These are phyloP conservation scores for Phytophthora nicotianae DNA, from an alignment of 352 stramenopile species.

Conservation along the genomic window DNA sequence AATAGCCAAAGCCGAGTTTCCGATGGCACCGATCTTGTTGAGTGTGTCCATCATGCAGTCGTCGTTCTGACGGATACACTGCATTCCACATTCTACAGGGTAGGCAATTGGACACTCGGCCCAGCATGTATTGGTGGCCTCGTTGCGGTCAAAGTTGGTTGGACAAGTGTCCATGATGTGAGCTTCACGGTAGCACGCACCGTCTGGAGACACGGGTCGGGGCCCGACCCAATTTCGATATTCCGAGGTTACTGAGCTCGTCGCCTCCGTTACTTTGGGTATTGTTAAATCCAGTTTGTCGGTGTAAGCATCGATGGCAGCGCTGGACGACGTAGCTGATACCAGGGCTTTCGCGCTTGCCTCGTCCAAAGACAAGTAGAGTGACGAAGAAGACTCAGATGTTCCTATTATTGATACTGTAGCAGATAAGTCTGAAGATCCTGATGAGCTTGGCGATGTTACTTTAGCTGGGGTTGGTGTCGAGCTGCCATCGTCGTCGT, in stretches of 20 bases:
- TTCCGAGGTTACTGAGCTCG: slow-evolving; percentile 1
- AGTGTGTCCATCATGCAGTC: slow-evolving; percentile 47
- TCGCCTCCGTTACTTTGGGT: slow-evolving; percentile 6
- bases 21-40: slow-evolving; percentile 41
- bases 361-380: slow-evolving; percentile 3
- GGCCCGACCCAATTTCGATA: slow-evolving; percentile 48
- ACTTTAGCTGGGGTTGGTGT: background rate
- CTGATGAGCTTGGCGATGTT: background rate
- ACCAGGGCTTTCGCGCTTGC: background rate
- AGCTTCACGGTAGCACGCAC: slow-evolving; percentile 57
- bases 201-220: slow-evolving; percentile 26
- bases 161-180: slow-evolving; percentile 44
- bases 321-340: slow-evolving; percentile 1
- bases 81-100: slow-evolving; percentile 59
- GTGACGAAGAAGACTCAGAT: slow-evolving; percentile 1
- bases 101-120: slow-evolving; percentile 60
- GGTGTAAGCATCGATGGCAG: slow-evolving; percentile 6
- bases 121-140: slow-evolving; percentile 51
- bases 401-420: background rate
- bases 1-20: slow-evolving; percentile 36
- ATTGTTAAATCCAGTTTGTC: slow-evolving; percentile 2
- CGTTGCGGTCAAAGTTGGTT: slow-evolving; percentile 44
- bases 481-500: slow-evolving; percentile 8
- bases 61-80: slow-evolving; percentile 63
- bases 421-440: background rate